Conservation (phyloP, 2,329 filamentous ascomycete species). For the Thielaviopsis musarum region DNA sequence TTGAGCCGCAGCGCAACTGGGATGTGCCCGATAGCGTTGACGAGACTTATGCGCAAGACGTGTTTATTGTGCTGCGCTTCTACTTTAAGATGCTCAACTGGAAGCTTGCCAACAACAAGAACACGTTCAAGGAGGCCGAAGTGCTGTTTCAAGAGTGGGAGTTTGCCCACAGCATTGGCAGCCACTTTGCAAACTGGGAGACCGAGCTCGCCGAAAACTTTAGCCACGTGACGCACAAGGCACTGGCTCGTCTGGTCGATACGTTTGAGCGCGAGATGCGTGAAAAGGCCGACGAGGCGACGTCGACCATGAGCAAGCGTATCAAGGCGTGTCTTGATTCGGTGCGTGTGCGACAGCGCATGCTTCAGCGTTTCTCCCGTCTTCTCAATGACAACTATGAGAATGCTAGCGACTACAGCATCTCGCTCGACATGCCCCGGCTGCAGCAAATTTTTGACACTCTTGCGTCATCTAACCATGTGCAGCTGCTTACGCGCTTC, state of each 20-base stretch:
- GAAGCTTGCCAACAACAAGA: constrained; percentile 95
- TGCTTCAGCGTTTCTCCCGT: constrained; percentile 87
- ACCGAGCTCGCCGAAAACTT: constrained; percentile 97
- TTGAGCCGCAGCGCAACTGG: constrained; percentile 80
- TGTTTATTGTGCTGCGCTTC: constrained; percentile 85
- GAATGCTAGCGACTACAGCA: constrained; percentile 88
- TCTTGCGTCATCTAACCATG: constrained; percentile 68
- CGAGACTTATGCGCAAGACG: constrained; percentile 83
- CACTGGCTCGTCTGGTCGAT: constrained; percentile 67
- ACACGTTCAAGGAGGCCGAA: constrained; percentile 97
- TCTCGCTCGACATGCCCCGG: constrained; percentile 50
- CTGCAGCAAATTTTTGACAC: constrained; percentile 66
- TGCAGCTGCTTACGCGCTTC: constrained; percentile 53
- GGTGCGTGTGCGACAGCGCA: constrained; percentile 85
- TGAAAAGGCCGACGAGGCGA: constrained; percentile 65
- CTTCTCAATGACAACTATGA: constrained; percentile 88
- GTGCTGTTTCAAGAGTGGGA: constrained; percentile 96
- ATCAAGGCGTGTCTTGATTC: constrained; percentile 94
- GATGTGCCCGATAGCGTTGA: constrained; percentile 91
- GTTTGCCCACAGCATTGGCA: constrained; percentile 85
- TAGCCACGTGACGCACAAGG: constrained; percentile 83
- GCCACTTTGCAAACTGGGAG: constrained; percentile 81
- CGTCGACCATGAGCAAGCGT: constrained; percentile 82
- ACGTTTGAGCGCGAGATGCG: constrained; percentile 89
- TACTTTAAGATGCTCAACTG: constrained; percentile 98